Evolutionary conservation across 1,284 basidiomycete species (phyloP).

Genomic region (Termitomyces sp.): DNA sequence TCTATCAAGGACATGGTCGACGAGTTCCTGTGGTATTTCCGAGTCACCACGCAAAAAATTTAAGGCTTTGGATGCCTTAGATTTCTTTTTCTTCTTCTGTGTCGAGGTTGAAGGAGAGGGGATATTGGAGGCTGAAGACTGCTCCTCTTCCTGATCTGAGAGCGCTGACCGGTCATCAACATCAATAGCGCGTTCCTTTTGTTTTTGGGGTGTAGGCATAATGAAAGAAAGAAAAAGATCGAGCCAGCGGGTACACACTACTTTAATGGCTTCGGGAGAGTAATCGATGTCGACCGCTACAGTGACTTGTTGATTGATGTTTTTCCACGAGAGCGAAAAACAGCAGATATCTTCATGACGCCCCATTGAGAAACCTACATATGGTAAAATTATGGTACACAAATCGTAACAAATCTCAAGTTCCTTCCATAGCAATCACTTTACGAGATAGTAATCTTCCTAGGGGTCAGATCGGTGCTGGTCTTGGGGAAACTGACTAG

Average conservation of each 20-base stretch:
- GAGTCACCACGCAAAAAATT: conserved; percentile 47
- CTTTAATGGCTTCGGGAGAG: not conserved
- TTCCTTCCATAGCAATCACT: not conserved
- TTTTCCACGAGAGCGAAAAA: not conserved
- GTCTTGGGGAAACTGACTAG: conserved; percentile 22
- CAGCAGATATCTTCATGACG: not conserved
- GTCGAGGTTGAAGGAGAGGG: conserved; percentile 34
- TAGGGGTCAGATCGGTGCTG: conserved; percentile 18
- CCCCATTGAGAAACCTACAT: not conserved
- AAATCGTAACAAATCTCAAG: not conserved
- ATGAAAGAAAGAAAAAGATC: not conserved
- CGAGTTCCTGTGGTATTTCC: conserved; percentile 52
- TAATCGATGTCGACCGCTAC: not conserved
- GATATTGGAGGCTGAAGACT: conserved; percentile 16
- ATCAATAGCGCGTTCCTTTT: conserved; percentile 22
- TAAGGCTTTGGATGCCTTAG: conserved; percentile 54
- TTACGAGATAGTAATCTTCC: conserved; percentile 21
- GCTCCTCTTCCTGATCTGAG: conserved; percentile 19
- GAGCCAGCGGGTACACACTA: too few relatives aligned
- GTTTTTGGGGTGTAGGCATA: conserved; percentile 26
- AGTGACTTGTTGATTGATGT: conserved; percentile 5
- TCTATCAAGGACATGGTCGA: conserved; percentile 54
- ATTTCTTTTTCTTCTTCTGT: conserved; percentile 67
- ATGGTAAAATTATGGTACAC: not conserved
- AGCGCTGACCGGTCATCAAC: conserved; percentile 19